Conservation (phyloP, 2,329 filamentous ascomycete species). For the Epichloe sibirici region DNA sequence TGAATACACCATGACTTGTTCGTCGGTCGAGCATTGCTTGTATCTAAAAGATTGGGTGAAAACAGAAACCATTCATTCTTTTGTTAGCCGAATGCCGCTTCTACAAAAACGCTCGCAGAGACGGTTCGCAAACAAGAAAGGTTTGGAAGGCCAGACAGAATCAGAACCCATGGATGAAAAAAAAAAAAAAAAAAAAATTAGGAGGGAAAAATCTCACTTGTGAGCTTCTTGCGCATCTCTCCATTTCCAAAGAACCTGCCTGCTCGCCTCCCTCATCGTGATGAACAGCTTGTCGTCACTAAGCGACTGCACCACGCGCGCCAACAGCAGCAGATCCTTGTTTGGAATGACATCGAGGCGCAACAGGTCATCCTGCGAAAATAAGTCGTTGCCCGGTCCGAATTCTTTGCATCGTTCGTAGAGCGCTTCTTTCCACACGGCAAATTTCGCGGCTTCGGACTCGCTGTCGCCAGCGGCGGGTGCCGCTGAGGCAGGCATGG, state of each 20-base stretch:
- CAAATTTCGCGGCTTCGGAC: slow-evolving; percentile 29
- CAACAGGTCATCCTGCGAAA: slow-evolving; percentile 46
- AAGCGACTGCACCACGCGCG: slow-evolving; percentile 44
- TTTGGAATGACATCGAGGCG: slow-evolving; percentile 45
- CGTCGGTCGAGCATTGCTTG: slow-evolving; percentile 51
- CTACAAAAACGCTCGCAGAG: no score
- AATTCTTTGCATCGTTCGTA: slow-evolving; percentile 43
- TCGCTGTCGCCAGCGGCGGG: slow-evolving; percentile 17
- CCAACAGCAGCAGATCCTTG: slow-evolving; percentile 40
- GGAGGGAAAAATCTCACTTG: slow-evolving; percentile 32
- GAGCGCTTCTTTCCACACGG: slow-evolving; percentile 41
- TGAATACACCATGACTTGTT: slow-evolving; percentile 74
- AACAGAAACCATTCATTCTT: no score
- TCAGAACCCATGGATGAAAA: no score
- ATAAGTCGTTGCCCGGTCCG: slow-evolving; percentile 34
- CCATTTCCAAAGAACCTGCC: slow-evolving; percentile 40
- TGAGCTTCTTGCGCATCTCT: slow-evolving; percentile 47
- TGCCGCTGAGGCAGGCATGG: slow-evolving; percentile 18
- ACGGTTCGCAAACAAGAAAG: no score
- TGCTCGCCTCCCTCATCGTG: slow-evolving; percentile 28
- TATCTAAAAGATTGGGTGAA: slow-evolving; percentile 29
- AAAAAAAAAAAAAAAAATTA: no score
- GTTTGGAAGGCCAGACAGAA: no score
- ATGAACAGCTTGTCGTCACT: slow-evolving; percentile 48
- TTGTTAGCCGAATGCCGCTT: neutral